Evolutionary conservation across 148 eudicot genomes (phyloP).

Genomic region (Rhododendron vialii): DNA sequence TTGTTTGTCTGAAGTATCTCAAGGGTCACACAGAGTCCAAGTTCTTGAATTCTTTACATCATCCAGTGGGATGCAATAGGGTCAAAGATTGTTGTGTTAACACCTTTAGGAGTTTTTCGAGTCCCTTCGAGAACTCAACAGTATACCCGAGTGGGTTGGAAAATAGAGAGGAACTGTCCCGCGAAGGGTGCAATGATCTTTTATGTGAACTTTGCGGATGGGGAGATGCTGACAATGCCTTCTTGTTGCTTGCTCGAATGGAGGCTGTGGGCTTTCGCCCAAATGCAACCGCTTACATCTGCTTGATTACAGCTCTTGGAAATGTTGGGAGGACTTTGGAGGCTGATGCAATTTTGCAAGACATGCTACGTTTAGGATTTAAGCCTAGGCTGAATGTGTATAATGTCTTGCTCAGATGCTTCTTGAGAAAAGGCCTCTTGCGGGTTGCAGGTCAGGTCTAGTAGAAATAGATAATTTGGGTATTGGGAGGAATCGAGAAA

Average conservation of each 20-base stretch:
- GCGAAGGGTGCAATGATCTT: slow-evolving; percentile 40
- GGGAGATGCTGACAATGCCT: slow-evolving; percentile 55
- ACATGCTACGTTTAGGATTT: slow-evolving; percentile 54
- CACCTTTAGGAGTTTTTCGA: slow-evolving; percentile 4
- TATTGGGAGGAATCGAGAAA: slow-evolving; percentile 45
- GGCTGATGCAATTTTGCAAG: slow-evolving; percentile 78
- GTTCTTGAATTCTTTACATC: not conserved
- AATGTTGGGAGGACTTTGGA: slow-evolving; percentile 72
- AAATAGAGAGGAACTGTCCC: slow-evolving; percentile 49
- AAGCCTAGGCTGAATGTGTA: slow-evolving; percentile 45
- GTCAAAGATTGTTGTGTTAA: not conserved
- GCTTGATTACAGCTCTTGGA: slow-evolving; percentile 57
- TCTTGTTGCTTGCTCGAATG: slow-evolving; percentile 59
- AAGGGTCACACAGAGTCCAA: not conserved
- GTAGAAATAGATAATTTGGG: slow-evolving; percentile 42
- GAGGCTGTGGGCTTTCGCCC: slow-evolving; percentile 63
- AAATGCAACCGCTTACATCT: slow-evolving; percentile 38
- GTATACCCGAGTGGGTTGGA: slow-evolving; percentile 5
- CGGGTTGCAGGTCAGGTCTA: slow-evolving; percentile 41
- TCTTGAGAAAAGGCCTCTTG: slow-evolving; percentile 69
- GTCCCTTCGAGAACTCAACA: slow-evolving; percentile 4
- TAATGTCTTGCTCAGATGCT: slow-evolving; percentile 65
- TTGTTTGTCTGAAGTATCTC: slow-evolving; percentile 8
- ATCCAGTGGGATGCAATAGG: not conserved
- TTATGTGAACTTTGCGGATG: slow-evolving; percentile 39